These are phyloP conservation scores for Hypoxylon sp. DNA, from an alignment of 2,329 filamentous ascomycete genomes.

Conservation along the genomic window DNA sequence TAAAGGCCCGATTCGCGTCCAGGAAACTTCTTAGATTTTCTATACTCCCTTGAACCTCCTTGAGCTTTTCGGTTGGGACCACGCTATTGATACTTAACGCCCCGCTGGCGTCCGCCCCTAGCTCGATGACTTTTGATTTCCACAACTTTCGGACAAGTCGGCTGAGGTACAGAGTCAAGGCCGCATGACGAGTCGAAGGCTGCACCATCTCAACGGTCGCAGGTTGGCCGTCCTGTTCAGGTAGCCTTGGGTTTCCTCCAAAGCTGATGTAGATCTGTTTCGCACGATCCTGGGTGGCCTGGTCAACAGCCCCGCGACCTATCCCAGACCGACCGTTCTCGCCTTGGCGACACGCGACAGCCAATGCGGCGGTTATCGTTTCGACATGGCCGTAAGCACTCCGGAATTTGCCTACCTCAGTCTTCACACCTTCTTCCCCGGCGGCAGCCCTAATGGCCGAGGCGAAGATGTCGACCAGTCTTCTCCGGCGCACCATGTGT, in stretches of 20 bases:
- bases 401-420: slow-evolving; percentile 84
- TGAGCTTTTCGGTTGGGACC: slow-evolving; percentile 73
- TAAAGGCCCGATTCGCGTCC: slow-evolving; percentile 85
- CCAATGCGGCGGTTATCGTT: slow-evolving; percentile 87
- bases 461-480: slow-evolving; percentile 92
- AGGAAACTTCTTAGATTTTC: slow-evolving; percentile 83
- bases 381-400: slow-evolving; percentile 87
- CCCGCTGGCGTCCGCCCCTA: slow-evolving; percentile 60
- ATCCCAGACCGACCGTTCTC: slow-evolving; percentile 77
- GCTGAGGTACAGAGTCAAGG: slow-evolving; percentile 85
- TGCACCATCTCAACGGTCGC: slow-evolving; percentile 82
- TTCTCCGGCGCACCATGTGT: slow-evolving; percentile 81
- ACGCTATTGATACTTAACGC: slow-evolving; percentile 72
- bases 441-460: slow-evolving; percentile 76
- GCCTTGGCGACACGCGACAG: slow-evolving; percentile 94
- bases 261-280: slow-evolving; percentile 90
- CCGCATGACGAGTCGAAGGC: slow-evolving; percentile 88
- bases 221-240: slow-evolving; percentile 76
- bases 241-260: slow-evolving; percentile 85
- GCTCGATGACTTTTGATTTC: slow-evolving; percentile 77
- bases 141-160: slow-evolving; percentile 89
- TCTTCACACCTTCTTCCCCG: slow-evolving; percentile 82
- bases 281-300: slow-evolving; percentile 84
- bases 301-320: slow-evolving; percentile 78
- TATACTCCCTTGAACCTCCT: slow-evolving; percentile 80